Percentiles rank a stretch among this genome's conserved stretches.
Evolutionary conservation across 1,284 basidiomycete genomes (phyloP).

Genomic region (Inonotus obliquus): DNA sequence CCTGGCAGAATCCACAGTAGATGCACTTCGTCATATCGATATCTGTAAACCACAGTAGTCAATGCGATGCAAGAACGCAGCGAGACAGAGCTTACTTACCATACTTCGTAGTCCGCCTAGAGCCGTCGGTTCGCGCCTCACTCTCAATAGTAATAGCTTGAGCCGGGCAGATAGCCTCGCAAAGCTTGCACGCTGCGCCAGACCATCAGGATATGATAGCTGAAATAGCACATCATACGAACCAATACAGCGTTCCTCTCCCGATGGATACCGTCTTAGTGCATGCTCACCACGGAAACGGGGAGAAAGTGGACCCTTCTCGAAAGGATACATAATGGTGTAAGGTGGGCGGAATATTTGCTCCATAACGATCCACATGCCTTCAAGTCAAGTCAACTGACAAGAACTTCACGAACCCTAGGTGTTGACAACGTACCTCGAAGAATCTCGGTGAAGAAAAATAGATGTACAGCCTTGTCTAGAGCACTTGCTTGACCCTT

Average conservation of each 20-base stretch:
- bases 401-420: background rate
- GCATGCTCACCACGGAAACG: conserved; percentile 99
- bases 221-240: conserved; percentile 24
- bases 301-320: conserved; percentile 96
- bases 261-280: conserved; percentile 94
- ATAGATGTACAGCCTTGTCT: conserved; percentile 93
- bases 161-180: conserved; percentile 98
- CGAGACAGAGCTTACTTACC: conserved; percentile 38
- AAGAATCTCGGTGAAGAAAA: conserved; percentile 99
- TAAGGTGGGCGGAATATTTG: conserved; percentile 97
- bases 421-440: conserved; percentile 57
- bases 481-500: conserved; percentile 80
- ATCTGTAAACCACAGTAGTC: conserved; percentile 43
- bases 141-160: conserved; percentile 99
- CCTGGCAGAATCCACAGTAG: conserved; percentile 97
- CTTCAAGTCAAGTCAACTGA: conserved; percentile 36
- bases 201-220: conserved; percentile 8
- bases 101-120: conserved; percentile 96
- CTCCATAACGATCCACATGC: conserved; percentile 99
- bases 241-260: conserved; percentile 99
- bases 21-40: conserved; percentile 98
- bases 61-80: background rate
- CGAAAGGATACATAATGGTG: conserved; percentile 97
- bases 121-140: conserved; percentile 93
- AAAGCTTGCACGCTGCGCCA: conserved; percentile 89